Conservation (phyloP, 2,329 filamentous ascomycete species). For the Xylaria polymorpha region DNA sequence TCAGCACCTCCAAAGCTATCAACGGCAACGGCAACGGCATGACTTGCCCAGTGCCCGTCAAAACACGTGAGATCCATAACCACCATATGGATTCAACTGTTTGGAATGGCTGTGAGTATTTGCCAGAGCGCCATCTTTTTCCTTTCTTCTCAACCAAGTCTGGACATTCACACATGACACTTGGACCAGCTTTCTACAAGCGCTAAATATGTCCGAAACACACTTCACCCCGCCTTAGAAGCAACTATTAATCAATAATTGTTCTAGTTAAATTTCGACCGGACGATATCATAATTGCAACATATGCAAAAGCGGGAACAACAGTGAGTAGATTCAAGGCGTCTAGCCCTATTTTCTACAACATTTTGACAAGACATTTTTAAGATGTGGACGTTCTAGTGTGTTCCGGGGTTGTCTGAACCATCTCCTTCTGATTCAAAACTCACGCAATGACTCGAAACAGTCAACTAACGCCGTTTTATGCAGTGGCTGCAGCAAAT, state of each 20-base stretch:
- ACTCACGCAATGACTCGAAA: neutral
- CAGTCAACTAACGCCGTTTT: neutral
- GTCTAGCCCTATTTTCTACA: neutral
- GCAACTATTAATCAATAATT: neutral
- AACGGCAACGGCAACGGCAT: neutral
- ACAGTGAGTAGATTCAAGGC: neutral
- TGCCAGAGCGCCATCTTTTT: neutral
- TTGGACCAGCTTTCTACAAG: too few species aligned
- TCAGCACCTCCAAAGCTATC: neutral
- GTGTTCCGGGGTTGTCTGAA: neutral
- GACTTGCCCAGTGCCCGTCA: neutral
- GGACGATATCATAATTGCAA: conserved; percentile 2
- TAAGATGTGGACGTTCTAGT: neutral
- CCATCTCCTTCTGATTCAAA: neutral
- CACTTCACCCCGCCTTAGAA: neutral
- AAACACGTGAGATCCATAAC: neutral
- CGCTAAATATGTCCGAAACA: neutral
- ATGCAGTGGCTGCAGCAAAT: conserved; percentile 4
- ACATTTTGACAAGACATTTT: neutral
- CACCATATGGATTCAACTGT: neutral
- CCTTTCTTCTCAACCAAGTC: neutral
- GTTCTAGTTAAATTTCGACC: conserved; percentile 1
- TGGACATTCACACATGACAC: too few species aligned
- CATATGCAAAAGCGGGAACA: neutral
- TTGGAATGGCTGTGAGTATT: conserved; percentile 5